Conservation (phyloP, 2,329 filamentous ascomycete species). For the Colletotrichum liriopes region DNA sequence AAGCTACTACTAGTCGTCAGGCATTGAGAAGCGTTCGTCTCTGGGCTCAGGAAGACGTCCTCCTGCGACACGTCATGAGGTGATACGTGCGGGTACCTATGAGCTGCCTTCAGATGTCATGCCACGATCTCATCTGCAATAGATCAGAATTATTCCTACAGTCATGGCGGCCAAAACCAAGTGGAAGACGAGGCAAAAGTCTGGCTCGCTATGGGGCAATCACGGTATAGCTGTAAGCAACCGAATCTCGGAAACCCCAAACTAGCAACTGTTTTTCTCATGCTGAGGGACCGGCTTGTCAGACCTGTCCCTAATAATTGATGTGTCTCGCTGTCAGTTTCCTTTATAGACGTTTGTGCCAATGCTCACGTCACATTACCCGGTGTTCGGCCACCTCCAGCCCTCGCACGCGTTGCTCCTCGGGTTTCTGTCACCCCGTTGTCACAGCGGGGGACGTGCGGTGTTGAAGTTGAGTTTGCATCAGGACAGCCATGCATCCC, state of each 20-base stretch:
- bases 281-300: not conserved
- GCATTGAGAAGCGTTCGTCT: conserved; percentile 32
- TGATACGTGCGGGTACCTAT: not conserved
- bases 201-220: not conserved
- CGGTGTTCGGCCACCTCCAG: conserved; percentile 12
- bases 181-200: not conserved
- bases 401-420: conserved; percentile 24
- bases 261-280: conserved; percentile 23
- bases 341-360: not conserved
- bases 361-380: not conserved
- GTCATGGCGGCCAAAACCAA: not conserved
- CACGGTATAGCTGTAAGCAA: not conserved
- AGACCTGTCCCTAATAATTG: not conserved
- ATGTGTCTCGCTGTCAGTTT: conserved; percentile 1
- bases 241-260: not conserved
- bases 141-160: not conserved
- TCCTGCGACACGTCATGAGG: conserved; percentile 5
- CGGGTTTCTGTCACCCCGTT: conserved; percentile 33
- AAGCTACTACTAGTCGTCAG: too few relatives aligned
- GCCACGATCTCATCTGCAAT: not conserved
- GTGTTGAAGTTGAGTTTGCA: conserved; percentile 36
- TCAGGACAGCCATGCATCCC: conserved; percentile 39
- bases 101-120: not conserved
- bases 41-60: conserved; percentile 1
- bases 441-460: conserved; percentile 43